Evolutionary conservation across 371 early-diverging fungal genomes (phyloP).

Genomic region (Coemansia sp.): DNA sequence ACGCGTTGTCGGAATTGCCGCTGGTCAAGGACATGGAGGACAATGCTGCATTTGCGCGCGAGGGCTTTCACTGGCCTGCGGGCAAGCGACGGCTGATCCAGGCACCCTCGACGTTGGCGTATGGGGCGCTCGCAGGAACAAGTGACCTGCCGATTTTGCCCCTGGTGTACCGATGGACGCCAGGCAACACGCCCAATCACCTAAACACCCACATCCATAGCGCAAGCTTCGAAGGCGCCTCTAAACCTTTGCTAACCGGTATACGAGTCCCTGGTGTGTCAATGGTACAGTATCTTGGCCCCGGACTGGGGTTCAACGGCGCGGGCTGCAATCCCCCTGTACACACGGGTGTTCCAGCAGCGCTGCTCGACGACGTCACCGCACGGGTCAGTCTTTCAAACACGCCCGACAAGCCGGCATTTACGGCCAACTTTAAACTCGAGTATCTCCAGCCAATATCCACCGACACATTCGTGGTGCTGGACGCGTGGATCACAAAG

Average conservation of each 20-base stretch:
- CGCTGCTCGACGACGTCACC: slow-evolving; percentile 37
- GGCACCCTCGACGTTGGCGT: slow-evolving; percentile 21
- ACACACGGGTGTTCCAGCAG: slow-evolving; percentile 31
- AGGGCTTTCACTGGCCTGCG: slow-evolving; percentile 37
- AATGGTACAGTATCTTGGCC: slow-evolving; percentile 31
- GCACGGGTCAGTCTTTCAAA: slow-evolving; percentile 33
- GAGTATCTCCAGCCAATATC: slow-evolving; percentile 23
- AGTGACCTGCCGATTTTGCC: slow-evolving; percentile 18
- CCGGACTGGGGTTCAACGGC: slow-evolving; percentile 16
- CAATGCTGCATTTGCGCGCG: slow-evolving; percentile 7
- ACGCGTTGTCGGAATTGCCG: slow-evolving; percentile 2
- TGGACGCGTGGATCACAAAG: slow-evolving; percentile 38
- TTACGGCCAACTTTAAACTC: slow-evolving; percentile 43
- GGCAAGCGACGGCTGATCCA: slow-evolving; percentile 17
- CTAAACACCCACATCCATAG: slow-evolving; percentile 5
- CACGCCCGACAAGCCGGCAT: slow-evolving; percentile 16
- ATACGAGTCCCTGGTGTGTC: slow-evolving; percentile 27
- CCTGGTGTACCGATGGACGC: slow-evolving; percentile 28
- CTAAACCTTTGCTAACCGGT: background rate
- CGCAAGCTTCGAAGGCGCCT: slow-evolving; percentile 7
- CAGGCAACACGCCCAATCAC: slow-evolving; percentile 14
- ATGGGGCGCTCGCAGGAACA: slow-evolving; percentile 20
- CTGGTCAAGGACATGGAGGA: slow-evolving; percentile 10
- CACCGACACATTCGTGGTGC: slow-evolving; percentile 17
- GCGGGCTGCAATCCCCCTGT: background rate